Conservation (phyloP, 108 stramenopile species). For the Schizochytrium sp. region DNA sequence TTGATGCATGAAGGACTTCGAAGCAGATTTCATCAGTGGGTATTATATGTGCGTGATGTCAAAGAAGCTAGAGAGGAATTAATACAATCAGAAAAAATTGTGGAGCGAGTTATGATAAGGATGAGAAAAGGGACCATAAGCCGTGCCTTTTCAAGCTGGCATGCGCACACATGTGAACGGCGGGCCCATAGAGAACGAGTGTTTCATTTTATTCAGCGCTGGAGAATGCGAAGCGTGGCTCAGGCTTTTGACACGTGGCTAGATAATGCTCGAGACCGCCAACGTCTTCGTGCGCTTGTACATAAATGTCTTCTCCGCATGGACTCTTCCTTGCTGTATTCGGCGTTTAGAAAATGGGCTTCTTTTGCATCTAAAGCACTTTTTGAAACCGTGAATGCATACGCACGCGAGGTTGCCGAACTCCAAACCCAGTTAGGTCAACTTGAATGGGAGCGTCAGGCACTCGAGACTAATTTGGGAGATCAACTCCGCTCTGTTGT, state of each 20-base stretch:
- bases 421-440: constrained; percentile 23
- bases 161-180: background rate
- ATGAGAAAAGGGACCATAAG: background rate
- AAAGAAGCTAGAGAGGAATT: background rate
- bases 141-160: background rate
- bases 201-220: background rate
- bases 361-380: background rate
- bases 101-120: background rate
- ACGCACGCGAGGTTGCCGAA: background rate
- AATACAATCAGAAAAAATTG: constrained; percentile 5
- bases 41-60: background rate
- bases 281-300: background rate
- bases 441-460: constrained; percentile 30
- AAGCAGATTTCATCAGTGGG: constrained; percentile 33
- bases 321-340: background rate
- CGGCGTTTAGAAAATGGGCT: constrained; percentile 37
- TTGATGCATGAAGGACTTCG: background rate
- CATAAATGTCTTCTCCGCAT: background rate
- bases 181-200: background rate
- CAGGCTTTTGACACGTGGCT: constrained; percentile 32
- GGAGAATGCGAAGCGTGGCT: background rate
- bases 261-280: constrained; percentile 22
- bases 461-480: background rate
- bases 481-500: background rate
- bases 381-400: background rate